Base-by-base conservation (phyloP, 805 yeast genomes). In the Candida piceae region DNA sequence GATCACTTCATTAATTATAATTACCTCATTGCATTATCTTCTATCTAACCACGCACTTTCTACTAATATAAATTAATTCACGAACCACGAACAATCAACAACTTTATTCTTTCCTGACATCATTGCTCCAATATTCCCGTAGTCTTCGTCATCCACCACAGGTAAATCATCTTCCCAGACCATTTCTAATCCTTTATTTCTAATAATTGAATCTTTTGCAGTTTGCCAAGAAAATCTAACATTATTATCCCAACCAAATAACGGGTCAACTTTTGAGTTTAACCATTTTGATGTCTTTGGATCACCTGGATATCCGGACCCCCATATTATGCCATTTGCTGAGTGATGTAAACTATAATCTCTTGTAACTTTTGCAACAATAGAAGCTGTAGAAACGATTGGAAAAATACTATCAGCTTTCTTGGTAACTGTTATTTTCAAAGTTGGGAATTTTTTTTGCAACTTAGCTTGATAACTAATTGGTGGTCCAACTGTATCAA, bases 401-500 rank as follows among this genome's bases (percentile, higher is more conserved):
- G 97, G 96, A 55, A 72, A 93, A 15, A 87, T 55, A 15, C 96
- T 79, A 64, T 93, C 99, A 0, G 98, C 98, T 55, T 93, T 93
- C 55, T 93, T 93, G 7, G 95, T 76, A 6, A 93, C 98, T 0
- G 87, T 82, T 20, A 93, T 72, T 41, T 72, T 72, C 16, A 84
- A 62, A 0, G 55, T 59, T 0, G 97, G 96, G 52, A 93, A 93
- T 38, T 73, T 60, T 19, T 58, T 60, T 39, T 76, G 71, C 33
- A 93, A 66, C 58, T 90, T 93, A 26, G 70, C 74, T 52, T 84
- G 94, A 57, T 93, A 93, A 24, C 81, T 66, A 1, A 62, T 74
- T 11, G 98, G 97, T 1, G 97, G 97, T 0, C 99, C 99, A 29
- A 93, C 98, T 0, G 99, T 93, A 57, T 93, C 99, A 5, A 93